phyloP scores from a whole-genome alignment of 352 stramenopile species.

The Globisporangium splendens region DNA sequence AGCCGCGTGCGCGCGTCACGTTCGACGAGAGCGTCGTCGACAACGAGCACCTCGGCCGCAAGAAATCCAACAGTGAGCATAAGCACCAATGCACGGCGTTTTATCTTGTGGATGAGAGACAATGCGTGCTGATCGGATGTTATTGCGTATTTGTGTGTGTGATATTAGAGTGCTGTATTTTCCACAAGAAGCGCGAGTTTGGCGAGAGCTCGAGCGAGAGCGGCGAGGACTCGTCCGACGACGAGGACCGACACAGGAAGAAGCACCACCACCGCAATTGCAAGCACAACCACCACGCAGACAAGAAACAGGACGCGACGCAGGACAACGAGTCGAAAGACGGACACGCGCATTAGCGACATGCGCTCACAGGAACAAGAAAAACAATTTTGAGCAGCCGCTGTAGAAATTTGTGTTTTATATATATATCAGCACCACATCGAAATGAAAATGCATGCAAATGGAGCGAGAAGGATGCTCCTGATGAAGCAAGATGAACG shows the following conservation, averaged over 20 bases:
- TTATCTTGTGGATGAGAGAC: neutral
- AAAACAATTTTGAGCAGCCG: conserved; percentile 1
- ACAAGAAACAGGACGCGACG: conserved; percentile 6
- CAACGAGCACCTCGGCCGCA: conserved; percentile 91
- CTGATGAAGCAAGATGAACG: neutral
- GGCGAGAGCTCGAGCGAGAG: conserved; percentile 91
- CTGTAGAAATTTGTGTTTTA: neutral
- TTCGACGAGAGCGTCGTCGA: conserved; percentile 90
- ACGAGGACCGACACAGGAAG: conserved; percentile 21
- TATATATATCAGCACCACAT: neutral
- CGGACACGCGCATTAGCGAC: neutral
- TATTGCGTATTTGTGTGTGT: neutral
- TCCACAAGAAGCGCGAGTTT: conserved; percentile 91
- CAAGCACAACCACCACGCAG: conserved; percentile 8
- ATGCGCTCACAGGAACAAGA: neutral
- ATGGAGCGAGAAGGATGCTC: neutral
- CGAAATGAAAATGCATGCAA: conserved; percentile 1
- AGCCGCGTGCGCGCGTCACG: conserved; percentile 76
- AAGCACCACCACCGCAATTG: conserved; percentile 17
- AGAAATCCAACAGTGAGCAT: conserved; percentile 85
- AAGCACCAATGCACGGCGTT: neutral
- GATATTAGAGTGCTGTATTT: conserved; percentile 87
- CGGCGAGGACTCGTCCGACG: conserved; percentile 70
- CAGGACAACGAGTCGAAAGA: conserved; percentile 5
- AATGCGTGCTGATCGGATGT: neutral